Evolutionary conservation across 768 basidiomycete species (phyloP).

Genomic region (Lyophyllum atratum): DNA sequence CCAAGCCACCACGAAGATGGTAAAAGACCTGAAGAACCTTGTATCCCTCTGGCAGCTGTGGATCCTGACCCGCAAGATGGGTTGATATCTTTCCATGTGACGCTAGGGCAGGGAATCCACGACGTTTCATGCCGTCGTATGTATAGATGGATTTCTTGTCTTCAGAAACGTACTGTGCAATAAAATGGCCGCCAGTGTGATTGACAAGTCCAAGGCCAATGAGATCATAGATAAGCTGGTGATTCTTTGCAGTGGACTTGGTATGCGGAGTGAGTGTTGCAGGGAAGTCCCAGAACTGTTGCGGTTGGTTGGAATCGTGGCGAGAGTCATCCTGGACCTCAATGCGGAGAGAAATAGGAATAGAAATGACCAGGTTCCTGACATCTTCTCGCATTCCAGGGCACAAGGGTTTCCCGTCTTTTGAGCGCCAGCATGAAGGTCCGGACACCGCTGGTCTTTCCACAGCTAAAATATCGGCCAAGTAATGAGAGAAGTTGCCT

Average conservation of each 20-base stretch:
- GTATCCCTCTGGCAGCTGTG: conserved; percentile 14
- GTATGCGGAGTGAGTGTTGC: not conserved
- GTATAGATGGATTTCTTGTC: conserved; percentile 17
- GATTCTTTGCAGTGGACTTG: not conserved
- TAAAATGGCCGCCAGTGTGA: not conserved
- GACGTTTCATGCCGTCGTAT: conserved; percentile 20
- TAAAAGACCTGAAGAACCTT: conserved; percentile 18
- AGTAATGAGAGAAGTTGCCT: not conserved
- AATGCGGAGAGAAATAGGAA: not conserved
- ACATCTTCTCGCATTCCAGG: not conserved
- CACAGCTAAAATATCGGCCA: not conserved
- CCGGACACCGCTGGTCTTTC: not conserved
- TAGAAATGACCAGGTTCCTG: not conserved
- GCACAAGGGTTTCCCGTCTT: not conserved
- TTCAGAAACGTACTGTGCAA: conserved; percentile 18
- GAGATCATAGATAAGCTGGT: not conserved
- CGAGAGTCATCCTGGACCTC: conserved; percentile 3
- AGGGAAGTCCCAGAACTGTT: conserved; percentile 1
- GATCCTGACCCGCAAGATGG: conserved; percentile 12
- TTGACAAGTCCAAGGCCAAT: not conserved
- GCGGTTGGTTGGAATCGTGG: not conserved
- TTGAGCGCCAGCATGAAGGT: not conserved
- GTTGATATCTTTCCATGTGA: not conserved
- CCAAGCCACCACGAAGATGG: conserved; percentile 16
- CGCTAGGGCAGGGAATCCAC: conserved; percentile 14